Evolutionary conservation across 2,329 filamentous ascomycete genomes (phyloP), one percentile per base, ranked within the genome.

Genomic region (Cladosporium phlei): DNA sequence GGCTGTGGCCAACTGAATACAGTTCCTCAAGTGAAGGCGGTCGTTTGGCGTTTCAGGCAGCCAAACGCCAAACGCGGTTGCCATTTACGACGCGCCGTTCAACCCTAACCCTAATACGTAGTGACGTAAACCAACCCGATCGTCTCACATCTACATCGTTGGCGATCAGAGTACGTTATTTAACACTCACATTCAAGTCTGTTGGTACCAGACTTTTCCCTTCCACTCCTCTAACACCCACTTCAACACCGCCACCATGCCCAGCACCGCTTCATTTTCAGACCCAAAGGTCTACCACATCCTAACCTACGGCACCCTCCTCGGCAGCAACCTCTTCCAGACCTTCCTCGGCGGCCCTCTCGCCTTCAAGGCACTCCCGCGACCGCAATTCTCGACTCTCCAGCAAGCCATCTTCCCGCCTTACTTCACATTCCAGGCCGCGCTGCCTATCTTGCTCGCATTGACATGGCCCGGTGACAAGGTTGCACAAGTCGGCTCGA

Each of bases 311-410:
- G 89, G 61, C 43, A 89, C 88, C 16, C 78, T 97, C 39, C 74
- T 97, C 11, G 93, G 93, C 54, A 84, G 85, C 21, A 86, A 88
- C 29, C 77, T 95, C 66, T 97, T 89, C 69, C 88, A 97, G 66
- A 85, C 86, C 46, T 96, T 95, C 68, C 71, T 84, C 50, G 73
- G 71, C 40, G 81, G 88, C 49, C 80, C 88, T 43, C 74, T 90
- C 46, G 82, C 88, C 59, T 95, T 85, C 75, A 82, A 77, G 61
- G 77, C 79, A 9, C 80, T 96, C 28, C 81, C 88, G 20, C 81
- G 88, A 20, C 80, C 87, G 0, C 81, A 88, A 63, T 97, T 98
- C 72, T 80, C 84, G 20, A 75, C 81, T 14, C 78, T 96, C 24
- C 91, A 96, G 68, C 77, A 81, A 55, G 80, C 80, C 53, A 79